Percentiles rank a stretch among this genome's conserved stretches.
Conservation (phyloP, 768 basidiomycete species). For the Rhizopogon salebrosus region DNA sequence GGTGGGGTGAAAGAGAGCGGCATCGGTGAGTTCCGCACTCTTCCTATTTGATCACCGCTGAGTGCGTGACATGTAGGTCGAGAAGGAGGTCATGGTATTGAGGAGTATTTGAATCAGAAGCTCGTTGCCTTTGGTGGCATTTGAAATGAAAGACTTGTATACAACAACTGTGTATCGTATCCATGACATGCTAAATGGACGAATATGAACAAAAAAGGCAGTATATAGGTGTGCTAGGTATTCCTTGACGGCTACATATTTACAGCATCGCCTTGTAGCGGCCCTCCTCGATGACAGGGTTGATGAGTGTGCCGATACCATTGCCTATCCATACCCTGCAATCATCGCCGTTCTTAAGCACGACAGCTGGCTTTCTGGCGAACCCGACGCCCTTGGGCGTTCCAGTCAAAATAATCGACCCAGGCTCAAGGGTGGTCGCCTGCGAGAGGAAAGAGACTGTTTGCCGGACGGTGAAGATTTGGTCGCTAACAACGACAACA, state of each 20-base stretch:
- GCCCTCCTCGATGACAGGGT: constrained; percentile 70
- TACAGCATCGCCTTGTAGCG: constrained; percentile 38
- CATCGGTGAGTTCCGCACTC: constrained; percentile 35
- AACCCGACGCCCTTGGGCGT: constrained; percentile 83
- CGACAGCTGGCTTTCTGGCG: constrained; percentile 62
- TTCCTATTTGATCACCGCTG: background rate
- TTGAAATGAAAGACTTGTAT: constrained; percentile 15
- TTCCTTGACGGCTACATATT: constrained; percentile 1
- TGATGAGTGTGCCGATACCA: constrained; percentile 78
- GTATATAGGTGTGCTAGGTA: background rate
- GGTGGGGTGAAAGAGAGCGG: constrained; percentile 93
- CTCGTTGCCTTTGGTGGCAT: constrained; percentile 78
- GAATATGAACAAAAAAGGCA: background rate
- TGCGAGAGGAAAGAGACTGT: constrained; percentile 80
- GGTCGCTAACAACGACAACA: constrained; percentile 43
- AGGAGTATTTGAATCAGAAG: constrained; percentile 83
- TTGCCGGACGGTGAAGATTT: constrained; percentile 75
- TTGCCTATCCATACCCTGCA: constrained; percentile 62
- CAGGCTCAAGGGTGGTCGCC: constrained; percentile 77
- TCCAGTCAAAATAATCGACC: constrained; percentile 78
- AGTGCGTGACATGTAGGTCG: constrained; percentile 39
- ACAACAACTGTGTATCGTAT: constrained; percentile 1
- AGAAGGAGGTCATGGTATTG: constrained; percentile 87
- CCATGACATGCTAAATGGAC: background rate
- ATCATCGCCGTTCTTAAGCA: constrained; percentile 69